Evolutionary conservation across 2,329 filamentous ascomycete species (phyloP), one percentile per base, ranked within the genome.

Genomic region (Aspergillus intermedius): DNA sequence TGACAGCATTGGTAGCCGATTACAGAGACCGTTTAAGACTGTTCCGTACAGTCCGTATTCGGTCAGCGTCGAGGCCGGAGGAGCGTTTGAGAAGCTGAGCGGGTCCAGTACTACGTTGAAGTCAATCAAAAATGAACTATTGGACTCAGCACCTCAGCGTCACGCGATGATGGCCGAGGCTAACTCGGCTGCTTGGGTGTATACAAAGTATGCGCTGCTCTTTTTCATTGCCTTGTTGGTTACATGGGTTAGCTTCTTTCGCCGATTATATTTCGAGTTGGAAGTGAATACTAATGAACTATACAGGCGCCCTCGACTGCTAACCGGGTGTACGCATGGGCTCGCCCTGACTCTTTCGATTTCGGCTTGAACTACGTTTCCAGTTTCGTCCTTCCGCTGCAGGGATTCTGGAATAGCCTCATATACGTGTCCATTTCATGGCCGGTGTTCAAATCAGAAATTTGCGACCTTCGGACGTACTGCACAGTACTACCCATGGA

Each of bases 381-480:
- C 19, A 82, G 86, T 0, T 77, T 88, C 37, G 87, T 93, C 1
- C 76, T 94, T 7, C 88, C 88, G 0, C 76, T 90, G 0, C 88
- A 94, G 63, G 88, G 88, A 0, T 87, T 91, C 60, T 93, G 88
- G 87, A 94, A 94, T 64, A 80, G 83, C 15, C 66, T 87, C 49
- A 88, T 94, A 56, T 94, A 93, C 67, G 69, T 82, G 13, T 76
- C 80, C 9, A 88, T 86, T 1, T 88, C 84, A 5, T 80, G 82
- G 75, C 68, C 78, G 44, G 83, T 83, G 0, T 83, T 82, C 61
- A 77, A 77, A 61, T 12, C 43, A 12, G 34, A 44, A n/a, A 51
- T 49, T 44, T 15, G n/a, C 13, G 23, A 47, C 3, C 15, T 46
- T 23, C 17, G 17, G 23, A 19, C 15, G 12, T 30, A 30, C 9